Conservation (phyloP, 2,329 filamentous ascomycete species). For the Tolypocladium cylindrosporum region DNA sequence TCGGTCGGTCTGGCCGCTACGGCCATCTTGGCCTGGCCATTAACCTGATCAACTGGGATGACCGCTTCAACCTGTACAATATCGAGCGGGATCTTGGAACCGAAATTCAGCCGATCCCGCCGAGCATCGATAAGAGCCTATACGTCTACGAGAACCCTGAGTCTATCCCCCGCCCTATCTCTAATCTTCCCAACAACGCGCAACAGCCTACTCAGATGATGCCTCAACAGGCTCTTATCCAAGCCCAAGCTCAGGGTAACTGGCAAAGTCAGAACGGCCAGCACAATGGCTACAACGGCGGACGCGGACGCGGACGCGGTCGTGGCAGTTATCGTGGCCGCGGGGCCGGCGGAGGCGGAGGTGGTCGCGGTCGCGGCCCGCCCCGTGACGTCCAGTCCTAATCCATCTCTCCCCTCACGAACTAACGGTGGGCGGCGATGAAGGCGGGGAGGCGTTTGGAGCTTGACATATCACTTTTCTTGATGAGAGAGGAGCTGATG, state of each 20-base stretch:
- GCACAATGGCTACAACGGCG: conserved; percentile 25
- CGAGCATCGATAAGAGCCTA: conserved; percentile 90
- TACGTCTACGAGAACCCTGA: conserved; percentile 98
- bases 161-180: conserved; percentile 75
- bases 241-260: conserved; percentile 23
- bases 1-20: conserved; percentile 93
- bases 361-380: conserved; percentile 25
- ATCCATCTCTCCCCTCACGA: conserved; percentile 12
- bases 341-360: conserved; percentile 20
- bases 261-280: conserved; percentile 30
- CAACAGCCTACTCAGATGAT: conserved; percentile 19
- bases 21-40: conserved; percentile 96
- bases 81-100: conserved; percentile 96
- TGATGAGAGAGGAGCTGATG: conserved; percentile 10
- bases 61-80: conserved; percentile 96
- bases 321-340: conserved; percentile 26
- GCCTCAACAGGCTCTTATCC: conserved; percentile 8
- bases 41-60: conserved; percentile 99
- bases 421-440: conserved; percentile 11
- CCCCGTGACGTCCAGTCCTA: conserved; percentile 25
- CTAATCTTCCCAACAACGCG: conserved; percentile 30
- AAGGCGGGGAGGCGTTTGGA: conserved; percentile 5
- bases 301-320: conserved; percentile 25
- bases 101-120: conserved; percentile 93
- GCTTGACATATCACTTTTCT: conserved; percentile 4